Evolutionary conservation across 2,329 filamentous ascomycete genomes (phyloP), one percentile per base, ranked within the genome.

Genomic region (Massarina eburnea): DNA sequence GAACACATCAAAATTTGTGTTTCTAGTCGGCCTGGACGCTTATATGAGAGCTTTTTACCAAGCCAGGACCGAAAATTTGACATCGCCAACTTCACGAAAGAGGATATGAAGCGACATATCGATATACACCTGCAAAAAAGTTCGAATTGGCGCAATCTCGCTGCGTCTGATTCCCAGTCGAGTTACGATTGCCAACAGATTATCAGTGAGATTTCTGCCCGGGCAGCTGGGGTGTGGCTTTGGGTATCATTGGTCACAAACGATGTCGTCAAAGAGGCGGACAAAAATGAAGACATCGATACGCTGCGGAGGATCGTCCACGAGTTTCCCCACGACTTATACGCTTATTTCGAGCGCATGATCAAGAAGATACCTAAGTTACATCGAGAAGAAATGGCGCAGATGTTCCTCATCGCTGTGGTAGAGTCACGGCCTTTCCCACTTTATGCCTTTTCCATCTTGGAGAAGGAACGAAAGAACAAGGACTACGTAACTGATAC

Each of bases 1-100:
- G 3, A 24, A 2, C 10, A 49, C 18, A 45, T 58, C 45, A 58
- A 58, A 34, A 41, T 57, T 8, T 58, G 55, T 39, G 43, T 38
- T n/a, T 58, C 55, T 1, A 57, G 48, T 34, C 54, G 55, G 26
- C 54, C 54, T 14, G 45, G 55, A 22, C 39, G 32, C 24, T 19
- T 36, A 19, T 56, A 52, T 26, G 39, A 43, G 12, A 41, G 40
- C 4, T 43, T 42, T 14, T 46, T 54, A 17, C 34, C 27, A 22
- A 21, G 45, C 9, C 17, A 17, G 8, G 4, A 39, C 14, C 36
- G 34, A 7, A 45, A 19, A 18, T 35, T 57, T 6, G 48, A 40
- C 27, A 44, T 54, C 18, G 39, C 45, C 8, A 10, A 49, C n/a
- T 45, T 48, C 34, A 58, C 50, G 6, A 43, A 46, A 30, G 20